These are phyloP conservation scores for Talaromyces islandicus DNA, from an alignment of 2,329 filamentous ascomycete genomes.

Conservation along the genomic window DNA sequence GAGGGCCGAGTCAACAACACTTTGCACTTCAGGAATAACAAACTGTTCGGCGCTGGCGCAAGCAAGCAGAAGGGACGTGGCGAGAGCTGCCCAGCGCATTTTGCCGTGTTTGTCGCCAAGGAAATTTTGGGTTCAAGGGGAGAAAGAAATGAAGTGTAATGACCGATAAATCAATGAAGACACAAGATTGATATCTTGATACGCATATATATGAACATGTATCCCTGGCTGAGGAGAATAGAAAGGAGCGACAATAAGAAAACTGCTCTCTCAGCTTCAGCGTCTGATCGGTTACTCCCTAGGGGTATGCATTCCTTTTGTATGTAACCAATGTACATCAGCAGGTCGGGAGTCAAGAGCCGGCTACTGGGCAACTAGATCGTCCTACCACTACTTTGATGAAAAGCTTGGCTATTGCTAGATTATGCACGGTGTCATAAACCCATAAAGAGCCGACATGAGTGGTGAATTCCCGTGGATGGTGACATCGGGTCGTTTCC, in stretches of 20 bases:
- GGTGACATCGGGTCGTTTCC: background rate
- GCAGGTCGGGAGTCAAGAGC: background rate
- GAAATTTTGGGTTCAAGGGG: background rate
- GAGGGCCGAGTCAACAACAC: slow-evolving; percentile 14
- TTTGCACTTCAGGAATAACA: slow-evolving; percentile 15
- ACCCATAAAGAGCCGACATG: background rate
- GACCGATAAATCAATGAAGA: background rate
- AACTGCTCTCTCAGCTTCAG: background rate
- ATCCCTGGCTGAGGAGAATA: background rate
- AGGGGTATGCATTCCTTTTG: background rate
- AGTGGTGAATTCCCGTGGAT: background rate
- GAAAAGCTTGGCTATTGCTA: background rate
- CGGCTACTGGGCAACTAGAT: background rate
- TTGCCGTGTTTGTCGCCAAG: background rate
- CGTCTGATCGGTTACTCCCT: background rate
- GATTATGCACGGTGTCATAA: background rate
- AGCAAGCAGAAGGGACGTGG: slow-evolving; percentile 11
- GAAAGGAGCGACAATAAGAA: background rate
- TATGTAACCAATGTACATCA: background rate
- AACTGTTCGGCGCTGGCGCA: slow-evolving; percentile 12
- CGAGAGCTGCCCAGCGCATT: background rate
- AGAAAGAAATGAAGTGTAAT: background rate
- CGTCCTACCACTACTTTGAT: background rate
- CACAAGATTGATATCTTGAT: background rate
- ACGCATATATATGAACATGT: background rate